Evolutionary conservation across 441 rosid genomes (phyloP).

Genomic region (Lepidium campestre): DNA sequence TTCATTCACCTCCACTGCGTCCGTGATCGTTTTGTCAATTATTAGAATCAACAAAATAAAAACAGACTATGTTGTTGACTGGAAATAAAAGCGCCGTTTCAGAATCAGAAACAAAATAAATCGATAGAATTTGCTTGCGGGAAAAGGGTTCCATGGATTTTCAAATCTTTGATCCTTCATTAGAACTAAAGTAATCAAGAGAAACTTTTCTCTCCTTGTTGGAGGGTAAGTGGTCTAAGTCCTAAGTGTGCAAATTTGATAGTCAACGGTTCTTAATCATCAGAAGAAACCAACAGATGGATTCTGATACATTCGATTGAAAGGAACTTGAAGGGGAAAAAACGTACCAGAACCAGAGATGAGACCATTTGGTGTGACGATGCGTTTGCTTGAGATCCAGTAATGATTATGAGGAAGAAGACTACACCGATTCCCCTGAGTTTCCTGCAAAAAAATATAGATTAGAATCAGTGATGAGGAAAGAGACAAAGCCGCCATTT

Average conservation of each 20-base stretch:
- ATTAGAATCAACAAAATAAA: neutral
- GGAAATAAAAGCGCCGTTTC: neutral
- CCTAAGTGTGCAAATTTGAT: neutral
- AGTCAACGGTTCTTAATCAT: neutral
- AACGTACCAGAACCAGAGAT: conserved; percentile 79
- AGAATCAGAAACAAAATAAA: neutral
- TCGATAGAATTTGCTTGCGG: neutral
- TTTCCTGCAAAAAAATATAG: neutral
- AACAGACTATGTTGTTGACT: neutral
- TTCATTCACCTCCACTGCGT: conserved; percentile 66
- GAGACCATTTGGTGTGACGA: conserved; percentile 63
- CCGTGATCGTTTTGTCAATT: neutral
- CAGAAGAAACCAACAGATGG: neutral
- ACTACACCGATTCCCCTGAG: conserved; percentile 42
- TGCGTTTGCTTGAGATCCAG: conserved; percentile 70
- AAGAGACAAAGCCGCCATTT: conserved; percentile 1
- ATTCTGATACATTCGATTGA: neutral
- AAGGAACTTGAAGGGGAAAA: neutral
- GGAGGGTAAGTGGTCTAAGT: neutral
- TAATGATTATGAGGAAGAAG: conserved; percentile 61
- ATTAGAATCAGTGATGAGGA: neutral
- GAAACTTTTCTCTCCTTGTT: neutral
- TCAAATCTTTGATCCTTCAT: neutral
- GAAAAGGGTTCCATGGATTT: neutral
- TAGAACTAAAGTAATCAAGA: neutral